phyloP scores from a whole-genome alignment of 768 basidiomycete species.

The Nevesoporus exiguus region DNA sequence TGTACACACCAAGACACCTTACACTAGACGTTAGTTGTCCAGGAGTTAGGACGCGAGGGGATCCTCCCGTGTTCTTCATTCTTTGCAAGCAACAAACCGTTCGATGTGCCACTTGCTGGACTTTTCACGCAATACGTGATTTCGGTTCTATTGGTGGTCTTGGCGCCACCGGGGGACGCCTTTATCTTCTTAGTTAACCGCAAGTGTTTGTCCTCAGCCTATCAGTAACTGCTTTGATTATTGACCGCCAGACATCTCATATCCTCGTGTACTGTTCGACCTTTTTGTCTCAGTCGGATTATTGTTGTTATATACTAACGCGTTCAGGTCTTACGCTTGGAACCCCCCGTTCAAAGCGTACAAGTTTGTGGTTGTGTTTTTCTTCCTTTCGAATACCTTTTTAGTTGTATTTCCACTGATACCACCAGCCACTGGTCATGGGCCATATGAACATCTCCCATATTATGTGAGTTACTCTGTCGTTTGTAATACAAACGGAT shows the following conservation, averaged over 20 bases:
- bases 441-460: no score
- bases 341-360: no score
- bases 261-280: constrained; percentile 38
- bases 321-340: no score
- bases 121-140: constrained; percentile 62
- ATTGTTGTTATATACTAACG: no score
- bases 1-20: background rate
- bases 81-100: constrained; percentile 71
- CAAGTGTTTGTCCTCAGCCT: constrained; percentile 29
- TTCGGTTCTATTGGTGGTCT: constrained; percentile 51
- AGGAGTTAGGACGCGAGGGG: constrained; percentile 72
- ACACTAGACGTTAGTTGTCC: constrained; percentile 46
- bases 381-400: no score
- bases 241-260: constrained; percentile 47
- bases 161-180: constrained; percentile 68
- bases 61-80: constrained; percentile 61
- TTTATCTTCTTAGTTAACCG: constrained; percentile 69
- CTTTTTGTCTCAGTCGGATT: no score
- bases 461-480: no score
- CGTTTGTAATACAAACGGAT: no score
- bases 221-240: background rate
- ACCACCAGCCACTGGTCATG: no score
- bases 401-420: no score
- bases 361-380: no score
- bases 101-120: constrained; percentile 61